A percentile compares a stretch with the other conserved stretches of the same genome.
Conservation (phyloP, 2,329 filamentous ascomycete species). For the Colletotrichum tamarilloi region DNA sequence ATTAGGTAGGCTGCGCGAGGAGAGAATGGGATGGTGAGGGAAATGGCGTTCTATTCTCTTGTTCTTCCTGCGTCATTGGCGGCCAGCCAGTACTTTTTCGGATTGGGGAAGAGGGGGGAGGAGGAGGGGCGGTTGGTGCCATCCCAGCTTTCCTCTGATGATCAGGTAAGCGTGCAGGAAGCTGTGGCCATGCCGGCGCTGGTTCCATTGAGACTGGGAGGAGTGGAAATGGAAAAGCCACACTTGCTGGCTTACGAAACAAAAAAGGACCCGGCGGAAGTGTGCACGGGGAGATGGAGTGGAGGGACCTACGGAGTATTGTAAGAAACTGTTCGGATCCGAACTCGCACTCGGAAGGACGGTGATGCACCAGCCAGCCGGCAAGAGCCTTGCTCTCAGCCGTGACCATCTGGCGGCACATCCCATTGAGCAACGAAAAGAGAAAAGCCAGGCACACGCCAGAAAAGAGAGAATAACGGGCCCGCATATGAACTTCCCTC, state of each 20-base stretch:
- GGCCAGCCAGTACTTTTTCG: neutral
- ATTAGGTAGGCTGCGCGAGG: neutral
- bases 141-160: neutral
- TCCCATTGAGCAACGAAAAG: neutral
- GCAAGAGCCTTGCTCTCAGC: neutral
- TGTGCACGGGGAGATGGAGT: neutral
- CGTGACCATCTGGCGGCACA: neutral
- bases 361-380: neutral
- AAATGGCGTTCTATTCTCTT: neutral
- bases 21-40: neutral
- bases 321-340: neutral
- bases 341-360: neutral
- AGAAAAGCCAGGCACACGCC: neutral
- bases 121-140: neutral
- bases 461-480: neutral
- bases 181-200: neutral
- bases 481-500: neutral
- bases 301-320: no score
- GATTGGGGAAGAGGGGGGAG: neutral
- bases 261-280: neutral
- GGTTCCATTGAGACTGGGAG: no score
- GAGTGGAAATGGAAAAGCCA: neutral
- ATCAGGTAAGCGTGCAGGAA: neutral
- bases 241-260: neutral
- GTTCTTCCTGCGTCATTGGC: conserved; percentile 4